Conservation (phyloP, 2,329 filamentous ascomycete genomes). For the Cladosporium sphaerospermum region DNA sequence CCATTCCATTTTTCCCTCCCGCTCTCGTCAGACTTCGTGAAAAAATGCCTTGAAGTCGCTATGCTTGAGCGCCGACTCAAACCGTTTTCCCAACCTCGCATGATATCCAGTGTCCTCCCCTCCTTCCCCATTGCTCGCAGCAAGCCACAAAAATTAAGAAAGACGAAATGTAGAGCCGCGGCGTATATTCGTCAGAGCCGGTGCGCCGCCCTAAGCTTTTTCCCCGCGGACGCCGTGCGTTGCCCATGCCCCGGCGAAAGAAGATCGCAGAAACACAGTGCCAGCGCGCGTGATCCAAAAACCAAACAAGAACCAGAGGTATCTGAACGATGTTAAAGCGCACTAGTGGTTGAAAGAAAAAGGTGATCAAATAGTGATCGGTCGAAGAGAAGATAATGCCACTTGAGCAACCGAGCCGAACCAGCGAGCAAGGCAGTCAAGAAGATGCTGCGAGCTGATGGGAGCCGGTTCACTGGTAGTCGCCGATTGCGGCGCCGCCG, state of each 20-base stretch:
- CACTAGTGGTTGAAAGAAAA: slow-evolving; percentile 1
- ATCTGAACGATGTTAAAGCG: neutral
- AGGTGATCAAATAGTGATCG: neutral
- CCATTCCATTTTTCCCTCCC: neutral
- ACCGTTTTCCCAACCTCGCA: neutral
- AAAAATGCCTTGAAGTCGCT: neutral
- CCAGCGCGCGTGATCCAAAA: neutral
- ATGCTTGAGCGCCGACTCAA: neutral
- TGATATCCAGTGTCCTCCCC: neutral
- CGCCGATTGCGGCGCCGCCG: slow-evolving; percentile 30
- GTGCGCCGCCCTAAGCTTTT: neutral
- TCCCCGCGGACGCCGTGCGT: neutral
- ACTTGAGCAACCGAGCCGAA: neutral
- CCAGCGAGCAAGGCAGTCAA: slow-evolving; percentile 9
- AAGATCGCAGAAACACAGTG: neutral
- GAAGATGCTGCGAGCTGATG: neutral
- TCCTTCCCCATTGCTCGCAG: no score
- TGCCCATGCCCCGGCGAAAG: neutral
- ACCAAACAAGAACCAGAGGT: neutral
- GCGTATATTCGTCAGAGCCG: slow-evolving; percentile 1
- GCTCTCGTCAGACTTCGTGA: neutral
- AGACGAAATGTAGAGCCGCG: neutral
- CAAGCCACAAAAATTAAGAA: neutral
- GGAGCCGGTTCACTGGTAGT: slow-evolving; percentile 31
- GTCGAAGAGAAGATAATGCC: neutral